Percentiles rank a stretch among this genome's conserved stretches.
phyloP scores from a whole-genome alignment of 306 rosid genomes.

The Citrullus mucosospermus region DNA sequence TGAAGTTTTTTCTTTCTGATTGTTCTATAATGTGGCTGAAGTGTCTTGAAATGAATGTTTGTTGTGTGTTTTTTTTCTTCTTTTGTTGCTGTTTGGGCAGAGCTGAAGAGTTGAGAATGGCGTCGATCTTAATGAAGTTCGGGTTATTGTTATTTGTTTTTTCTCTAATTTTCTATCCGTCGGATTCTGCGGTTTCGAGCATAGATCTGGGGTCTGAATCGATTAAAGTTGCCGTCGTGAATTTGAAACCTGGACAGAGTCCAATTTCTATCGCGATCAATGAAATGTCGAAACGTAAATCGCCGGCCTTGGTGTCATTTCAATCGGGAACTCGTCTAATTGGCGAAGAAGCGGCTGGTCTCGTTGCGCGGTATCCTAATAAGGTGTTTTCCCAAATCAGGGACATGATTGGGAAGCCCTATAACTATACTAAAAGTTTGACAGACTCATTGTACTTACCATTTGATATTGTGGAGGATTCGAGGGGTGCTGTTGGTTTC shows the following conservation, averaged over 20 bases:
- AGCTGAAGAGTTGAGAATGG: constrained; percentile 36
- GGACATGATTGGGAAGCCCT: constrained; percentile 73
- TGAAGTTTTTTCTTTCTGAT: not conserved
- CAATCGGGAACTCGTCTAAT: constrained; percentile 67
- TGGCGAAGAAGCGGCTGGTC: constrained; percentile 89
- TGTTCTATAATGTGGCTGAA: not conserved
- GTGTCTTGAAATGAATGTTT: not conserved
- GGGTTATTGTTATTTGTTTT: constrained; percentile 25
- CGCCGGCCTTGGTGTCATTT: constrained; percentile 73
- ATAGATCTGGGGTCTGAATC: constrained; percentile 96
- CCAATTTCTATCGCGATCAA: constrained; percentile 89
- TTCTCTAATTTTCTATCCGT: constrained; percentile 32
- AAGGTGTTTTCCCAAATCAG: constrained; percentile 72
- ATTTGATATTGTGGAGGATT: constrained; percentile 43
- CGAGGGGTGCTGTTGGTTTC: constrained; percentile 50
- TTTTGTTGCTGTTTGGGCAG: constrained; percentile 21
- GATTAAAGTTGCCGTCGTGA: constrained; percentile 87
- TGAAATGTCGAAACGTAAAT: constrained; percentile 93
- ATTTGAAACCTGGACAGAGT: constrained; percentile 79
- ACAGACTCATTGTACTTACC: constrained; percentile 68
- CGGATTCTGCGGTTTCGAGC: constrained; percentile 81
- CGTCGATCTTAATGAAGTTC: constrained; percentile 35
- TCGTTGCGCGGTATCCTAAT: constrained; percentile 77
- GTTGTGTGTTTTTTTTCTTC: not conserved
- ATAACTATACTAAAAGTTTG: constrained; percentile 24